Percentiles rank a stretch among this genome's conserved stretches.
Conservation (phyloP, 805 yeast genomes). For the Candida wancherniae region DNA sequence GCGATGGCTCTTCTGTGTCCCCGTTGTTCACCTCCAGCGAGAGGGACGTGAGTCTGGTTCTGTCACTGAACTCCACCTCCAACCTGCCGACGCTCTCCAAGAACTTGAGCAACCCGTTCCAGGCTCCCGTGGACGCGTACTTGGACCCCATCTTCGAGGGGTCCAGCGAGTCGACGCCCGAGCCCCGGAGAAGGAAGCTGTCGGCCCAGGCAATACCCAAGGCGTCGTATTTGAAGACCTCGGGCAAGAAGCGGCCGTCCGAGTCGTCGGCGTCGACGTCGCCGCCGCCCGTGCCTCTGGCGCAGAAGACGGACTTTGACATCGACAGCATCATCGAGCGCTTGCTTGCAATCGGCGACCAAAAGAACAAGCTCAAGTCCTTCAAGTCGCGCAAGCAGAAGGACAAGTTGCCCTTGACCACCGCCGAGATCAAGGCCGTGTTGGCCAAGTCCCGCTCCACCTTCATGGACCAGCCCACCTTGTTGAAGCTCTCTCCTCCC, state of each 20-base stretch:
- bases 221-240: slow-evolving; percentile 2
- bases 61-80: slow-evolving; percentile 27
- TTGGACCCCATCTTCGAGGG: slow-evolving; percentile 22
- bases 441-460: slow-evolving; percentile 56
- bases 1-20: slow-evolving; percentile 25
- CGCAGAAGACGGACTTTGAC: slow-evolving; percentile 36
- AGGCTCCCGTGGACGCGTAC: slow-evolving; percentile 8
- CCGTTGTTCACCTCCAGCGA: slow-evolving; percentile 33
- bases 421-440: slow-evolving; percentile 52
- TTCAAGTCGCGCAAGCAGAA: slow-evolving; percentile 22
- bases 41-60: slow-evolving; percentile 36
- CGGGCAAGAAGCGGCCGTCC: slow-evolving; percentile 2
- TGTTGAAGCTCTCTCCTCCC: slow-evolving; percentile 66
- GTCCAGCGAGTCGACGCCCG: slow-evolving; percentile 17
- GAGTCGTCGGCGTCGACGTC: slow-evolving; percentile 18
- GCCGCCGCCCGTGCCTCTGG: slow-evolving; percentile 19
- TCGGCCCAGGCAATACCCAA: slow-evolving; percentile 7
- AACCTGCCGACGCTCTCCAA: slow-evolving; percentile 12
- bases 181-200: slow-evolving; percentile 7
- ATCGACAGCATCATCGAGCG: slow-evolving; percentile 61
- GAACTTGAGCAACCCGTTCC: slow-evolving; percentile 3
- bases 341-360: slow-evolving; percentile 47
- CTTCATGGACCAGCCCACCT: slow-evolving; percentile 59
- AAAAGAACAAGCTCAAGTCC: slow-evolving; percentile 5
- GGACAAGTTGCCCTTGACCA: slow-evolving; percentile 47